Percentiles rank a stretch among this genome's conserved stretches.
phyloP scores from a whole-genome alignment of 345 rosid genomes.

The Salix udensis region DNA sequence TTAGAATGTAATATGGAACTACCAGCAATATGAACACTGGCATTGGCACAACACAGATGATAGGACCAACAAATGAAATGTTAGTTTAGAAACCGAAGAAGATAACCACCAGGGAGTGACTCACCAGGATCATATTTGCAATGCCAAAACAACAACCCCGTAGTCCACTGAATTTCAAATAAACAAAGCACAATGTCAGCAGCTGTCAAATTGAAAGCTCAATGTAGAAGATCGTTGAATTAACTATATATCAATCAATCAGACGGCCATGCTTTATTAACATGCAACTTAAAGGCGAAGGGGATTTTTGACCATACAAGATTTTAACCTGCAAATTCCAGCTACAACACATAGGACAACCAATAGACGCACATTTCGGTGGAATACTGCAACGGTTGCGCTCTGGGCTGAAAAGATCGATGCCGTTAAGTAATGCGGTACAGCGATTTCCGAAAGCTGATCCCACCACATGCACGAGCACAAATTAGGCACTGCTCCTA shows the following conservation, averaged over 20 bases:
- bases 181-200: constrained; percentile 31
- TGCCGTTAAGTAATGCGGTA: constrained; percentile 94
- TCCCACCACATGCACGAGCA: constrained; percentile 16
- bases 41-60: neutral
- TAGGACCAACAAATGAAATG: neutral
- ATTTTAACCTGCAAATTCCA: constrained; percentile 94
- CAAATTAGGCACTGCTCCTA: too few relatives aligned
- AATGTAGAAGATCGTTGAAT: too few relatives aligned
- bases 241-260: too few relatives aligned
- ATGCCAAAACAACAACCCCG: constrained; percentile 93
- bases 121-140: constrained; percentile 97
- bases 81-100: neutral
- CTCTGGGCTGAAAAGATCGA: constrained; percentile 87
- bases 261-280: neutral
- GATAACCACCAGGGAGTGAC: constrained; percentile 27
- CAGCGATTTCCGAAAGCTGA: constrained; percentile 81
- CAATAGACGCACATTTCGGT: constrained; percentile 60
- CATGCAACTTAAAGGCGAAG: constrained; percentile 28
- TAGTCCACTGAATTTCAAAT: constrained; percentile 64
- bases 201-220: neutral
- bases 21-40: neutral
- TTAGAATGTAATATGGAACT: neutral
- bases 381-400: constrained; percentile 67
- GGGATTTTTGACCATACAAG: constrained; percentile 67
- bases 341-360: constrained; percentile 63